phyloP scores from a whole-genome alignment of 2,329 filamentous ascomycete species.

The Byssothecium circinans region DNA sequence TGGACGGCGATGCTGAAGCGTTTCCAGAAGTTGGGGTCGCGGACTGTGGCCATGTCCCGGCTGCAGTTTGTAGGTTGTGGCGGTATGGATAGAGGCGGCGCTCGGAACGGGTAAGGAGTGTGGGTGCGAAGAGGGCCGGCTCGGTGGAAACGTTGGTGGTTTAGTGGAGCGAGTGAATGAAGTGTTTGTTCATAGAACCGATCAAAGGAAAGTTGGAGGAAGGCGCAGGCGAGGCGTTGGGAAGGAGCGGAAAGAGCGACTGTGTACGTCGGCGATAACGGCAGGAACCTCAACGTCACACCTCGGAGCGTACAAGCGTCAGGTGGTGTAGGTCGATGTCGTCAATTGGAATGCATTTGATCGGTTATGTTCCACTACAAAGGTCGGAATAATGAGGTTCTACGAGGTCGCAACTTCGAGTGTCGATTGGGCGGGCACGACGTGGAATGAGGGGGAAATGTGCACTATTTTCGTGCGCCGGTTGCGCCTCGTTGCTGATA shows the following conservation, averaged over 20 bases:
- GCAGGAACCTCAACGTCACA: no score
- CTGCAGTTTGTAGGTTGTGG: slow-evolving; percentile 3
- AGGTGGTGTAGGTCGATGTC: background rate
- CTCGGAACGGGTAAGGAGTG: background rate
- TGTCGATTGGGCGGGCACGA: background rate
- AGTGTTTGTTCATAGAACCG: no score
- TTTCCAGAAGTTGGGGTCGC: slow-evolving; percentile 62
- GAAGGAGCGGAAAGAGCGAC: no score
- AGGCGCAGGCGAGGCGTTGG: no score
- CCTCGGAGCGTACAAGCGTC: background rate
- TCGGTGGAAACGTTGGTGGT: no score
- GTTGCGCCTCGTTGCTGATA: no score
- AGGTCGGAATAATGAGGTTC: background rate
- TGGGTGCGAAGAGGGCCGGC: background rate
- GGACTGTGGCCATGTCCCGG: slow-evolving; percentile 52
- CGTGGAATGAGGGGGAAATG: background rate
- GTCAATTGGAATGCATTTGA: background rate
- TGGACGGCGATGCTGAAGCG: slow-evolving; percentile 62
- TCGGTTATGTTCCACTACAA: background rate
- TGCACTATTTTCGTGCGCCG: no score
- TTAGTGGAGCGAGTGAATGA: background rate
- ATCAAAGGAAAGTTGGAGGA: no score
- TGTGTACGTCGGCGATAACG: no score
- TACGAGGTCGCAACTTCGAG: background rate
- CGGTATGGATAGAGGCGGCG: background rate